Base-by-base conservation (phyloP, 2,329 filamentous ascomycete species). In the Pestalotiopsis sp. region DNA sequence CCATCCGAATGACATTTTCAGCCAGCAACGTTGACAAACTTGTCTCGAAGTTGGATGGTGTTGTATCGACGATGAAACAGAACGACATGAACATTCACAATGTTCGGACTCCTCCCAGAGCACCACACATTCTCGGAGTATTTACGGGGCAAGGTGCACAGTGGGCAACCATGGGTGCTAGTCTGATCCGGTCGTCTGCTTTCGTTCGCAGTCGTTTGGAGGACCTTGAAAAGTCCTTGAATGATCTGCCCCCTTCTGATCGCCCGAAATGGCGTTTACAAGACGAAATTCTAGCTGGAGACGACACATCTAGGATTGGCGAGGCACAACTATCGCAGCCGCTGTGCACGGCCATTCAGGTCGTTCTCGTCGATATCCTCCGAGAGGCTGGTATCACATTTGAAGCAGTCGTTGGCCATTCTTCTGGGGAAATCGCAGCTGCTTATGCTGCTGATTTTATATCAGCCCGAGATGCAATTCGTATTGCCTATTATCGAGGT, bases 341-440 rank as follows among this genome's bases (percentile, higher is more conserved):
- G 6, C 73, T 78, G 6, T 81, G 77, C 67, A 82, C 80, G 0
- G 82, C 81, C 0, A 66, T 84, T 1, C 83, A 85, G 69, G 71
- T 85, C 4, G 76, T 79, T 1, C 68, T 84, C 2, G 74, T 81
- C 2, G 76, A 80, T 7, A 68, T 84, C 2, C 68, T 84, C 1
- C 62, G 64, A 5, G 68, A 69, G 2, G 82, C 80, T 77, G 76
- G 76, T 0, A 77, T 85, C 38, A 68, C 59, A n/a, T 79, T 82
- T 1, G 27, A 68, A 0, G 78, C 76, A 11, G 80, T 83, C 1
- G 74, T 77, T 3, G 81, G 83, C 2, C 83, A 85, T 69, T 83
- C 81, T 0, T 80, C 77, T 17, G 83, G 83, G 11, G 83, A 85
- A 68, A 83, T 84, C 60, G 80, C 71, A 1, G 82, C 82, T 23